phyloP scores from a whole-genome alignment of 1,139 yeast species.

The Entelexis paramagnoliae region DNA sequence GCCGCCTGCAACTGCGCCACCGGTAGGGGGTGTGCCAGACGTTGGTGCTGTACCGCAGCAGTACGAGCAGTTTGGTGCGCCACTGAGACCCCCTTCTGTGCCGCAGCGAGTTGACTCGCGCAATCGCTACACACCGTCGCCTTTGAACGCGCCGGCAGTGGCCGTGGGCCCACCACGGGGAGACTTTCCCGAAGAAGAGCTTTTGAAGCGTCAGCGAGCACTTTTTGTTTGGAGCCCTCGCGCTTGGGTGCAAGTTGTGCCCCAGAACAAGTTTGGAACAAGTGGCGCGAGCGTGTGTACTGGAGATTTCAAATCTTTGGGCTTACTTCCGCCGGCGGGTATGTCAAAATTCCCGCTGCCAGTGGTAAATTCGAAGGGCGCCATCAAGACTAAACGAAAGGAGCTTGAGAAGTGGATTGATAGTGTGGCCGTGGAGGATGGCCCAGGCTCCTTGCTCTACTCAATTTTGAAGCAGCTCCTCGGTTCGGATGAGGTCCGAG shows the following conservation, averaged over 20 bases:
- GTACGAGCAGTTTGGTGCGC: not conserved
- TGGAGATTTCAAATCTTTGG: not conserved
- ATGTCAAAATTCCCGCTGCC: constrained; percentile 52
- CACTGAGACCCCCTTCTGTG: not conserved
- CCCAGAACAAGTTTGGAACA: constrained; percentile 3
- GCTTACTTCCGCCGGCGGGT: not conserved
- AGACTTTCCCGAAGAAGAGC: constrained; percentile 1
- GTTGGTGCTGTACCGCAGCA: not conserved
- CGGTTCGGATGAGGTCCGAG: constrained; percentile 7
- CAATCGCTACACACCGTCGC: constrained; percentile 3
- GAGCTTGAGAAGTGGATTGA: constrained; percentile 56
- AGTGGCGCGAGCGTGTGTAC: not conserved
- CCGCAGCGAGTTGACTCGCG: not conserved
- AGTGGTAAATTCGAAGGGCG: constrained; percentile 36
- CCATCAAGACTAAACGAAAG: constrained; percentile 46
- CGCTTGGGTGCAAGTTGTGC: not conserved
- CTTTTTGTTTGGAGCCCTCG: constrained; percentile 8
- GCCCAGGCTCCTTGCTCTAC: constrained; percentile 17
- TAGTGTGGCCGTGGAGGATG: not conserved
- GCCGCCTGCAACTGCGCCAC: not conserved
- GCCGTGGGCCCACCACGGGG: constrained; percentile 3
- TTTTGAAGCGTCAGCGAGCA: constrained; percentile 3
- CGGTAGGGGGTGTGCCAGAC: not conserved
- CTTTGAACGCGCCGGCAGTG: not conserved
- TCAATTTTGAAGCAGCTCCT: constrained; percentile 12